phyloP scores from a whole-genome alignment of 176 grass and related monocot genomes.

The Paspalum vaginatum region DNA sequence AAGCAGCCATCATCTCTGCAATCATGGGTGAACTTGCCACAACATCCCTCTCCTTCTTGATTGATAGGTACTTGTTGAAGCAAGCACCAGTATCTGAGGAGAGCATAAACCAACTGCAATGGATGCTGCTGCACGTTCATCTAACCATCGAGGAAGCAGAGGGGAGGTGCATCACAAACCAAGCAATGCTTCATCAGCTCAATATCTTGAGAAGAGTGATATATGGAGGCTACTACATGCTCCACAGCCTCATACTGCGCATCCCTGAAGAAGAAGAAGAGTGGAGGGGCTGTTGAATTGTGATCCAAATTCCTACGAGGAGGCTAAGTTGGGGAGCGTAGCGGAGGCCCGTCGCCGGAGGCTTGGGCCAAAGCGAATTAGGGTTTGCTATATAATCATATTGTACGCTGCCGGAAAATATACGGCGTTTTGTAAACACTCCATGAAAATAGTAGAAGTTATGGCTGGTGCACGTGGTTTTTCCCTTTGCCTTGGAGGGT shows the following conservation, averaged over 20 bases:
- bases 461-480: too few species aligned
- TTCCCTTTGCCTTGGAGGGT: too few species aligned
- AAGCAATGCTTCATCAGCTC: conserved; percentile 7
- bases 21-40: not conserved
- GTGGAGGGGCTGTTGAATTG: too few species aligned
- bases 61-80: not conserved
- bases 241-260: not conserved
- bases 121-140: not conserved
- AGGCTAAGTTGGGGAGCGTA: too few species aligned
- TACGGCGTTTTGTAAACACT: too few species aligned
- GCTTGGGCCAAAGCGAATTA: too few species aligned
- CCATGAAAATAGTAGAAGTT: too few species aligned
- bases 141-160: not conserved
- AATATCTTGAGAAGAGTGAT: not conserved
- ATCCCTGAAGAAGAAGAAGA: not conserved
- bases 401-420: too few species aligned
- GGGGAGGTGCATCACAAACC: conserved; percentile 21
- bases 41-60: not conserved
- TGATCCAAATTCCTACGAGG: too few species aligned
- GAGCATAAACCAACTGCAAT: not conserved
- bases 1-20: not conserved
- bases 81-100: not conserved
- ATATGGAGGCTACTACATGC: conserved; percentile 14
- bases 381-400: too few species aligned
- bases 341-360: too few species aligned